Conservation (phyloP, 352 stramenopile genomes). For the Saprolegnia parasitica region DNA sequence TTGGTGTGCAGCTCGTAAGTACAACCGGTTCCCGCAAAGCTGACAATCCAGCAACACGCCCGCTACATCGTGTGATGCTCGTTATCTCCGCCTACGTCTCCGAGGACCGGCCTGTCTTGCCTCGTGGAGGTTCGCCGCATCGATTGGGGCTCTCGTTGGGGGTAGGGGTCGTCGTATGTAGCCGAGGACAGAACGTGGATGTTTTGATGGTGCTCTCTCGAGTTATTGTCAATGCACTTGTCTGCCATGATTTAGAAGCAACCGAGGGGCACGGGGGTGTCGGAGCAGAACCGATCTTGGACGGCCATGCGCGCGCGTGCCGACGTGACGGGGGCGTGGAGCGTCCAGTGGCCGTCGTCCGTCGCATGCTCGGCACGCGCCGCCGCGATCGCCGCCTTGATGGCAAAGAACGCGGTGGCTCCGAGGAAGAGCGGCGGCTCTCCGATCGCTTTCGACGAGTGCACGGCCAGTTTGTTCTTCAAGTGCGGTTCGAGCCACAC, state of each 20-base stretch:
- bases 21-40: no score
- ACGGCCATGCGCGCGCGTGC: constrained; percentile 80
- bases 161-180: no score
- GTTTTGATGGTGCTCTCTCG: no score
- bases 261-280: constrained; percentile 1
- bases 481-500: constrained; percentile 91
- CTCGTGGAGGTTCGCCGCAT: no score
- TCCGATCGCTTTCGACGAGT: constrained; percentile 94
- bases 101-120: no score
- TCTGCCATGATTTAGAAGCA: constrained; percentile 29
- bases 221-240: no score
- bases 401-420: constrained; percentile 92
- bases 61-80: no score
- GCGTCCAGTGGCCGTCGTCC: constrained; percentile 53
- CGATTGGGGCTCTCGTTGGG: no score
- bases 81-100: no score
- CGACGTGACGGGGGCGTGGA: constrained; percentile 73
- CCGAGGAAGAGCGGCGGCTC: constrained; percentile 95
- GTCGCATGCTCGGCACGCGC: constrained; percentile 62
- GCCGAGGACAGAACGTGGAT: no score
- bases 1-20: no score
- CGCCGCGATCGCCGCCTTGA: constrained; percentile 91
- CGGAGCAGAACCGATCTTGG: constrained; percentile 26
- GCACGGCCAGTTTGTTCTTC: constrained; percentile 93
- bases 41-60: no score